Base-by-base conservation (phyloP, 1,139 yeast species). In the Scheffersomyces lignicola region DNA sequence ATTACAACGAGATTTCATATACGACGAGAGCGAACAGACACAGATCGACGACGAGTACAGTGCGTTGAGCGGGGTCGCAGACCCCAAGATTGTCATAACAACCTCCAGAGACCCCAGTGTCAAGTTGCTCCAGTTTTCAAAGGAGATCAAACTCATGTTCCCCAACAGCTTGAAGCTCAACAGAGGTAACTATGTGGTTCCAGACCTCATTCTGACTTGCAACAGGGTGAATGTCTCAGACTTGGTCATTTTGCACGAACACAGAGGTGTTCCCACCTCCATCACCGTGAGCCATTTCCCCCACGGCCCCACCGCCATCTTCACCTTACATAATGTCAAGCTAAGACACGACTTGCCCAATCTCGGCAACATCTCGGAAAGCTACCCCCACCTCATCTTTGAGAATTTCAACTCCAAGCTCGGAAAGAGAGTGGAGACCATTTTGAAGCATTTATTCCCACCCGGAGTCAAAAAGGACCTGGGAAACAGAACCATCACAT, bases 231-330 rank as follows among this genome's bases (percentile, higher is more conserved):
- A 81, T 24, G 80, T 92, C 8, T 83, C 95, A 2, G 99, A 92
- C 56, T 65, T 94, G 51, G 69, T 92, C 15, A 73, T 94, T 5
- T 64, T 94, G 26, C 98, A 92, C 60, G 99, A 92, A 59, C 98
- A 92, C 62, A 76, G 99, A 61, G 99, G 99, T 75, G 92, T 88
- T 0, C 99, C 99, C 34, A 89, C 97, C 0, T 87, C 97, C 1
- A 54, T 92, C 41, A 92, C 98, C 1, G 68, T 92, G 23, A 83
- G 95, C 29, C 99, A 92, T 69, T 86, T 94, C 60, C 99, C 98
- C 4, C 96, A 92, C 58, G 99, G 99, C 0, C 99, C 98, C 17
- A 86, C 97, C 3, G 95, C 95, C 24, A 83, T 86, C 27, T 94
- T 92, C 67, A 87, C 97, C 5, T 69, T 92, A 41, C 98, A 92